These are phyloP conservation scores for Ceratobasidium theobromae DNA, from an alignment of 1,284 basidiomycete species.

Conservation along the genomic window DNA sequence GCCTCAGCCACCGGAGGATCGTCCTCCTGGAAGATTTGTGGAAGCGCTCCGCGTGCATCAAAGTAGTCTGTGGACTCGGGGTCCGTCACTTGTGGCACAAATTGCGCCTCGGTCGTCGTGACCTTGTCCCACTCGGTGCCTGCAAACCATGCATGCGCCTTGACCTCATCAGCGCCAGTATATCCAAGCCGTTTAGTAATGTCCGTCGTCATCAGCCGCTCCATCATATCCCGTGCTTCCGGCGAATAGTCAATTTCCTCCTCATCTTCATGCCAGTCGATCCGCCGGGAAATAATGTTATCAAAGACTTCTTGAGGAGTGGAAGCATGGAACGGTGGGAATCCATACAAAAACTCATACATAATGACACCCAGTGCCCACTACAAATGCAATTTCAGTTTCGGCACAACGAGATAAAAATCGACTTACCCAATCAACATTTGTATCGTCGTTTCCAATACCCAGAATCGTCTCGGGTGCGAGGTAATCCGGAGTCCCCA, in stretches of 20 bases:
- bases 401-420: slow-evolving; percentile 14
- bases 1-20: slow-evolving; percentile 56
- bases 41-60: slow-evolving; percentile 88
- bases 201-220: slow-evolving; percentile 81
- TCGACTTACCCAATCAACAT: slow-evolving; percentile 88
- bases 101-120: slow-evolving; percentile 84
- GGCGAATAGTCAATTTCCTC: slow-evolving; percentile 86
- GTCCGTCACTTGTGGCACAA: slow-evolving; percentile 93
- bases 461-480: slow-evolving; percentile 97
- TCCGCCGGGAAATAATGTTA: slow-evolving; percentile 94
- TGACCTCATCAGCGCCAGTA: slow-evolving; percentile 90
- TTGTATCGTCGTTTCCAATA: slow-evolving; percentile 90
- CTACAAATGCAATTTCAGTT: slow-evolving; percentile 37
- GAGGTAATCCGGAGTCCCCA: slow-evolving; percentile 96
- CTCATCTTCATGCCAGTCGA: slow-evolving; percentile 95
- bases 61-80: slow-evolving; percentile 99
- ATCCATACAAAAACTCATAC: slow-evolving; percentile 97
- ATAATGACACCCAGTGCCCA: slow-evolving; percentile 99
- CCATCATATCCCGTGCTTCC: slow-evolving; percentile 91
- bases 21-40: slow-evolving; percentile 86
- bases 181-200: slow-evolving; percentile 80
- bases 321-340: slow-evolving; percentile 97
- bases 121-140: slow-evolving; percentile 94
- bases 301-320: slow-evolving; percentile 97
- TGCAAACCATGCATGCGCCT: slow-evolving; percentile 86